Evolutionary conservation across 805 yeast species (phyloP), one percentile per base, ranked within the genome.

Genomic region (Monosporozyma solicola): DNA sequence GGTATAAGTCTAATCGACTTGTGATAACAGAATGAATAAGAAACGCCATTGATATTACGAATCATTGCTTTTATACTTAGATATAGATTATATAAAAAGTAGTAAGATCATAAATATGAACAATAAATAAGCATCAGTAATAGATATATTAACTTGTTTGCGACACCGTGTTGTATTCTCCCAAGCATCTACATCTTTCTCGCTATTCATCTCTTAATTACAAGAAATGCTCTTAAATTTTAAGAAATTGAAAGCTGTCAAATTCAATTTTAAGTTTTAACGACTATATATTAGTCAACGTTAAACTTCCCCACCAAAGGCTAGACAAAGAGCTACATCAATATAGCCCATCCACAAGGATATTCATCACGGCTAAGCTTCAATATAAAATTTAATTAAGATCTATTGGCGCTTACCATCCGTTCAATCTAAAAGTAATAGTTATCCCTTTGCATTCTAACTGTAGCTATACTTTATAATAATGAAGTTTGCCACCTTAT

Each of bases 1-100:
- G 63, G 65, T 31, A 50, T 61, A 22, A 63, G 64, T 50, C 58
- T 66, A 54, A 66, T 66, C 46, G 70, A 66, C 50, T 50, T 66
- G 44, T 66, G 51, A 54, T 32, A 27, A 16, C 4, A 5, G 22
- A 20, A 41, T 5, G 31, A 41, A 41, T 7, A 20, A 16, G 9
- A 16, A 41, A 6, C 6, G 20, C 3, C 20, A 9, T 16, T 7
- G 6, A 41, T 7, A 41, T 20, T 5, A 20, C 20, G 4, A 16
- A 7, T 41, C 15, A 41, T 20, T 35, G 35, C 35, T 32, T 32
- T 32, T 32, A 32, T 35, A 35, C 7, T 35, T 4, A 35, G 39
- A 35, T 35, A 35, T 35, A 35, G 39, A 35, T 35, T 35, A 35
- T 35, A 35, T 35, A 35, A 35, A 7, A 32, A 32, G 11, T 32